A percentile compares a stretch with the other conserved stretches of the same genome.
These are phyloP conservation scores for Chaetoceros muelleri DNA, from an alignment of 108 stramenopile genomes.

Conservation along the genomic window DNA sequence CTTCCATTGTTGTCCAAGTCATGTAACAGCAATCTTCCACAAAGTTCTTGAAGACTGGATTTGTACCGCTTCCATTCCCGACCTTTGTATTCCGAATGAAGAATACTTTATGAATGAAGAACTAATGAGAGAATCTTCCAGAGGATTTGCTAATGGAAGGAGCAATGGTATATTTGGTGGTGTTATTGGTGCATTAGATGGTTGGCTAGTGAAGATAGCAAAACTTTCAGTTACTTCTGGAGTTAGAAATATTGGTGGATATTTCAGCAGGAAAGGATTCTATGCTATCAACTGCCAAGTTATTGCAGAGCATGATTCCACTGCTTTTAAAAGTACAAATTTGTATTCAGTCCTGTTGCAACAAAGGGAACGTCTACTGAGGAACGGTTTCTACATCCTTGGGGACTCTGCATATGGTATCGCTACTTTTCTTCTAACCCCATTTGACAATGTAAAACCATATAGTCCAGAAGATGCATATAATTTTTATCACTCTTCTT, in stretches of 20 bases:
- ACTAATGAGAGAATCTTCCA: no score
- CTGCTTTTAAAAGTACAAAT: no score
- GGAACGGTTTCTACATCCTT: constrained; percentile 9
- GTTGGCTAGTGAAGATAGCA: constrained; percentile 7
- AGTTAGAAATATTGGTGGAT: constrained; percentile 11
- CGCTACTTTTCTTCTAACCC: constrained; percentile 10
- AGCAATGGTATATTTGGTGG: constrained; percentile 1
- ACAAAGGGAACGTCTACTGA: no score
- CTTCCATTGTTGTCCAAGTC: no score
- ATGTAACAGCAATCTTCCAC: no score
- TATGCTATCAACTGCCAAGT: constrained; percentile 19
- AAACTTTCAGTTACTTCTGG: no score
- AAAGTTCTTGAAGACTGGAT: no score
- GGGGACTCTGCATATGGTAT: constrained; percentile 19
- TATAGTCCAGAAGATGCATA: constrained; percentile 16
- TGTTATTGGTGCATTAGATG: constrained; percentile 17
- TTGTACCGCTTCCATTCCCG: no score
- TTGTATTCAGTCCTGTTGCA: no score
- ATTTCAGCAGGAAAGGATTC: constrained; percentile 21
- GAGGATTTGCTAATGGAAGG: not conserved
- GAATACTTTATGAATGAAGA: no score
- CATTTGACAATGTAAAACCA: constrained; percentile 5
- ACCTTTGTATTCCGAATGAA: no score
- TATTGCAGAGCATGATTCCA: no score
- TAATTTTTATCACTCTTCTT: constrained; percentile 18